Base-by-base conservation (phyloP, 1,284 basidiomycete species). In the Malassezia pachydermatis region DNA sequence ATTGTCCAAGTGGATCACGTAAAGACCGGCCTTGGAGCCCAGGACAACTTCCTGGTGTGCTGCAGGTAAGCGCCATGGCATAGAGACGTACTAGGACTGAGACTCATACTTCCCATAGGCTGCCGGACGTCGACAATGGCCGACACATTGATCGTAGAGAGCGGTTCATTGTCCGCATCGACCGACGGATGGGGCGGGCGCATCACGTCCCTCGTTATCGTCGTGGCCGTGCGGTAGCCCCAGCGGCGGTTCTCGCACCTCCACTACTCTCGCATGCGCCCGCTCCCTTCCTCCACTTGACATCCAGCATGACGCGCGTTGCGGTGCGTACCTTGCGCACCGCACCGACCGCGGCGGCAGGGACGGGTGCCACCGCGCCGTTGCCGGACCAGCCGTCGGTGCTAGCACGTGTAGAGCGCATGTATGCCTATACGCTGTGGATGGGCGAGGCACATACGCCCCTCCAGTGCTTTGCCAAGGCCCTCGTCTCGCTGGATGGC, bases 1-100 rank as follows among this genome's bases (percentile, higher is more conserved):
- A 22, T 85, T 81, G 54, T 89, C 84, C 7, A 98, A 77, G 73
- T 96, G 92, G 58, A 98, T 84, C 54, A 98, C 89, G 72, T 88
- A 96, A n/a, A 98, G 77, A 0, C 92, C 92, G 58, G 88, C 84
- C 7, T 92, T 81, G 6, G 72, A 72, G 23, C 65, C 68, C 11
- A 71, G 55, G 7, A 70, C 67, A 2, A 71, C 67, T 48, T 71
- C 64, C 7, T 66, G 61, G 40, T 67, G 62, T 23, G 67, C 68
- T 50, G 47, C n/a, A 5, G 34, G n/a, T 30, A 10, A 25, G 32
- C 13, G 6, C 1, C 9, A 38, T 17, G 20, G n/a, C n/a, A n/a
- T n/a, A n/a, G n/a, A 14, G 8, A 41, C 57, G 35, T 41, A 59
- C 54, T 41, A 6, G 67, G 65, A 41, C 63, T 65, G 48, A 71